Conservation (phyloP, 2,329 filamentous ascomycete species). For the Myriosclerotinia duriaeana region DNA sequence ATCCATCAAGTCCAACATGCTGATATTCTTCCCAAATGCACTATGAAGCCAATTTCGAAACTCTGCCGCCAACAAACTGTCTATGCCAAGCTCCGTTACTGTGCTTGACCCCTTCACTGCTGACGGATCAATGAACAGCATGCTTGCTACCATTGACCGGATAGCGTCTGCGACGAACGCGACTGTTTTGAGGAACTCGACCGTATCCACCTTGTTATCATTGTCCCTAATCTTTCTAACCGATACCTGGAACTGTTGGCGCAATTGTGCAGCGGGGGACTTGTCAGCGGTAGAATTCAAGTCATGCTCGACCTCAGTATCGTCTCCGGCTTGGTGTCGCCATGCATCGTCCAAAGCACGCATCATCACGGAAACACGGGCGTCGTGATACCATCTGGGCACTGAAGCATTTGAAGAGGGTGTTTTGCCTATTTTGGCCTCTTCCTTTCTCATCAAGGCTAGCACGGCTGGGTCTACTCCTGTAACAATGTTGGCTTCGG, state of each 20-base stretch:
- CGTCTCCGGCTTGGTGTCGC: constrained; percentile 3
- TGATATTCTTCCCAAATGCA: constrained; percentile 13
- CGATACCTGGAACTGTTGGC: neutral
- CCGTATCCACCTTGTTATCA: neutral
- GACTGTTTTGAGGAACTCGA: neutral
- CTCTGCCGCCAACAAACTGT: constrained; percentile 29
- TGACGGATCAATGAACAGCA: constrained; percentile 3
- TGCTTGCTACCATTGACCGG: constrained; percentile 6
- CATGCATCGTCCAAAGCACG: constrained; percentile 11
- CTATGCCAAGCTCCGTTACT: constrained; percentile 25
- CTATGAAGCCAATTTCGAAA: constrained; percentile 25
- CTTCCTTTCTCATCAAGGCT: neutral
- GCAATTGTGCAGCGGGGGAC: constrained; percentile 3
- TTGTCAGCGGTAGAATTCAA: neutral
- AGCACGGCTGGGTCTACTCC: neutral
- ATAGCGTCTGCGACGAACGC: constrained; percentile 4
- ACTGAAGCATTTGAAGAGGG: neutral
- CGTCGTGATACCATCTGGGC: constrained; percentile 9
- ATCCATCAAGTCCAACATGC: constrained; percentile 17
- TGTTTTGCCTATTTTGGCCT: neutral
- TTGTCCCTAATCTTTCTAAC: neutral
- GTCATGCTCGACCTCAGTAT: neutral
- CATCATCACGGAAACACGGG: constrained; percentile 3
- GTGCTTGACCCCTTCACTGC: neutral
- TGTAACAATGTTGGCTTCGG: constrained; percentile 11